phyloP scores from a whole-genome alignment of 352 stramenopile genomes.

The Phytophthora lateralis region DNA sequence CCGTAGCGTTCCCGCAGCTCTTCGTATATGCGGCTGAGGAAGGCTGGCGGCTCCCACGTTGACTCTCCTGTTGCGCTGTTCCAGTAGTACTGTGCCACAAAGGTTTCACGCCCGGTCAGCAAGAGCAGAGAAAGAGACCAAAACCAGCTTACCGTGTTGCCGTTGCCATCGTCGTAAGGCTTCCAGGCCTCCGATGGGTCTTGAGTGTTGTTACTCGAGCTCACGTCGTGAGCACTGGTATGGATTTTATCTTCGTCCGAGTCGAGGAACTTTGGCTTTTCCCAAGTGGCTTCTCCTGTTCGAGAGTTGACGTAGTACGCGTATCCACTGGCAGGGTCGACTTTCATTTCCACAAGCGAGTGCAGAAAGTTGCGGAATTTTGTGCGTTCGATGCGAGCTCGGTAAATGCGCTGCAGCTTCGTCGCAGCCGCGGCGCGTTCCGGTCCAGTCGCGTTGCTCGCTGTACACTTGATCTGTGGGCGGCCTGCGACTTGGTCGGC shows the following conservation, averaged over 20 bases:
- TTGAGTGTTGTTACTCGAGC: conserved; percentile 7
- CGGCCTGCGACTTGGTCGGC: conserved; percentile 9
- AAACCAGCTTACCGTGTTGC: conserved; percentile 54
- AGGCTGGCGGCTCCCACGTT: conserved; percentile 60
- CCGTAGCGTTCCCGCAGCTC: conserved; percentile 62
- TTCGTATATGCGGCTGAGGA: conserved; percentile 59
- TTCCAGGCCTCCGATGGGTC: conserved; percentile 49
- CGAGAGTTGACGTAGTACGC: conserved; percentile 70
- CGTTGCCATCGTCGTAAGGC: conserved; percentile 59
- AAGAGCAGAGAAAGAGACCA: background rate
- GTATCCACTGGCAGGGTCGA: conserved; percentile 48
- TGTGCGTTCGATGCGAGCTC: conserved; percentile 60
- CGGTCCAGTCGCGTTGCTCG: conserved; percentile 63
- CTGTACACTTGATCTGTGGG: conserved; percentile 40
- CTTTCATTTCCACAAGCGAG: conserved; percentile 58
- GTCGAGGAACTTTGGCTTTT: conserved; percentile 40
- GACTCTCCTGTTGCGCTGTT: conserved; percentile 70
- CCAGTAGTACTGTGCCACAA: conserved; percentile 63
- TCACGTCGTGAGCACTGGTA: conserved; percentile 3
- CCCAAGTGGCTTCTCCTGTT: conserved; percentile 68
- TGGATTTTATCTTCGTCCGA: background rate
- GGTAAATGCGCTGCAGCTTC: conserved; percentile 76
- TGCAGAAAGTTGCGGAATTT: conserved; percentile 64
- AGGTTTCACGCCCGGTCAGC: conserved; percentile 8
- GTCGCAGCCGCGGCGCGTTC: conserved; percentile 62